Base-by-base conservation (phyloP, 495 filamentous ascomycete species). In the Neurospora sp. region DNA sequence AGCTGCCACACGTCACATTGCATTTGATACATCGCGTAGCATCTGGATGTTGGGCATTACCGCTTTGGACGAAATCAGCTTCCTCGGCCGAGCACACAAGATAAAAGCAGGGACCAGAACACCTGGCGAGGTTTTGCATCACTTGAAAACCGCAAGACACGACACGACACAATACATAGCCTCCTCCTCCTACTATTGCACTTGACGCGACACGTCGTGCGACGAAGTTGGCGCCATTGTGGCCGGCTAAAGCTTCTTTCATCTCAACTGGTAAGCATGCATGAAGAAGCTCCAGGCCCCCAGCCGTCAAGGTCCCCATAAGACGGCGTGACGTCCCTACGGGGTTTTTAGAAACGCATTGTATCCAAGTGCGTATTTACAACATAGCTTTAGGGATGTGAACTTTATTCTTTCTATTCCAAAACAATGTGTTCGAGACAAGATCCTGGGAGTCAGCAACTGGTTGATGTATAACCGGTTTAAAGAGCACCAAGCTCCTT, bases 401-500 rank as follows among this genome's bases (percentile, higher is more conserved):
- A 31, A 27, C 10, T 31, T 61, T 16, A 61, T 41, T 70, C 37
- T 71, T 74, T 70, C 59, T 35, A 68, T 38, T 45, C 44, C 38
- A 31, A n/a, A 22, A 27, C 44, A 42, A 40, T 69, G 27, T 53
- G n/a, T 8, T 22, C 71, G 35, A 44, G 45, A 42, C 42, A 16
- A 12, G 61, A 12, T 69, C 59, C 35, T 37, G 37, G 27, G 16
- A 16, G 8, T 41, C 27, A 31, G 22, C 14, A 35, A 31, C 22
- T 22, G 53, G 22, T 61, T 22, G 53, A 3, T 16, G 53, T 31
- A 61, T 35, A 31, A 31, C 39, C 65, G 2, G 38, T 75, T 87
- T 88, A 97, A 80, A 99, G 83, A 71, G 94, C 96, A 72, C 96
- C 96, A 73, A 99, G 84, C 82, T 98, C 96, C 88, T 97, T 99